Evolutionary conservation across 169 alveolate species (phyloP), one percentile per base, ranked within the genome.

Genomic region (Cardiosporidium cionae): DNA sequence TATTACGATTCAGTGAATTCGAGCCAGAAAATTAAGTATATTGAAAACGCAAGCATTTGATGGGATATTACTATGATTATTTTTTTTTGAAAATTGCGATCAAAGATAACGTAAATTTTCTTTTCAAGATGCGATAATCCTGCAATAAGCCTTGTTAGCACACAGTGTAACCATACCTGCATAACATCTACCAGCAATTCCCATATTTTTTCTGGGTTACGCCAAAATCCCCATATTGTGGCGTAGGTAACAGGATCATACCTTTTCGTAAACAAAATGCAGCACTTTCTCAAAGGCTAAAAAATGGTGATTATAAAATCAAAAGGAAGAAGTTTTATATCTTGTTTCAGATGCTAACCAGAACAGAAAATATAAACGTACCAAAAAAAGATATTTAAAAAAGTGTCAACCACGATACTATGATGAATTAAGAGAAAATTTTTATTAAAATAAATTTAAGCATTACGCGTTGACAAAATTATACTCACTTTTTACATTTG

Each of bases 181-280:
- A 62, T 16, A 52, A 77, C 68, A 33, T 77, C 83, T 28, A 31
- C 72, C 52, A 77, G 68, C 25, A 77, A 44, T 67, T 53, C 35
- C 83, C 83, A 77, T 0, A 77, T 44, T 62, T 77, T 63, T 34
- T 72, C 74, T 0, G 83, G 83, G 1, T 64, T 34, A 23, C 70
- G 9, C 74, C 83, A 63, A 28, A 77, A 77, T 16, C 83, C 83
- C 79, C 79, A 70, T 0, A 77, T 70, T 9, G 83, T 77, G 5
- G 80, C 83, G 69, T 62, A 77, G 34, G 58, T 70, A 6, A 73
- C 69, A 0, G 75, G 72, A 31, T 71, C 79, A 29, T 77, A 67
- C 37, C 83, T 77, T 70, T n/a, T n/a, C n/a, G n/a, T n/a, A n/a
- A n/a, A n/a, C n/a, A 7, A 62, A 37, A 33, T 34, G 0, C 28